Percentiles rank a stretch among this genome's conserved stretches.
These are phyloP conservation scores for Pythium oligandrum DNA, from an alignment of 352 stramenopile genomes.

Conservation along the genomic window DNA sequence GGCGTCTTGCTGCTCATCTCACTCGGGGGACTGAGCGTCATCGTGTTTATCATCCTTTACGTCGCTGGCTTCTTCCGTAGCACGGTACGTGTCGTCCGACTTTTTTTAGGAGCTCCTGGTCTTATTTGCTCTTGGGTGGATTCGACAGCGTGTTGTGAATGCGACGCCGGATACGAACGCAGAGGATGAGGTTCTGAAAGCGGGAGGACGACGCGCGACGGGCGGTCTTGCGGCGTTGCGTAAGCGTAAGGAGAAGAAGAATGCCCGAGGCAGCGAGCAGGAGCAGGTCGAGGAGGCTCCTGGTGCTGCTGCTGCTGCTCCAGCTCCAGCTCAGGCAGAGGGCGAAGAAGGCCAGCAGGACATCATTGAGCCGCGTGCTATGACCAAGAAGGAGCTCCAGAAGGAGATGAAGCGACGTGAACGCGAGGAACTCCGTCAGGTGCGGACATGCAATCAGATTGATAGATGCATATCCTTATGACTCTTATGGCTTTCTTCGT, in stretches of 20 bases:
- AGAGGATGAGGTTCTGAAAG: slow-evolving; percentile 26
- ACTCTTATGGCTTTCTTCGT: neutral
- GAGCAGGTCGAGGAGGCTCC: neutral
- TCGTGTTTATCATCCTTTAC: slow-evolving; percentile 54
- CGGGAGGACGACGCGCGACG: slow-evolving; percentile 28
- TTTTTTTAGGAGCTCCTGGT: too few species aligned
- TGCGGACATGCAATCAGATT: slow-evolving; percentile 12
- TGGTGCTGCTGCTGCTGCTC: slow-evolving; percentile 6
- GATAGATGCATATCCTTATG: neutral
- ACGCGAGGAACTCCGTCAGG: slow-evolving; percentile 63
- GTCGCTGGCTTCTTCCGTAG: slow-evolving; percentile 57
- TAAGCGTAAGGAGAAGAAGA: slow-evolving; percentile 64
- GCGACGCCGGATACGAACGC: slow-evolving; percentile 16
- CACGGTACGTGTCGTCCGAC: slow-evolving; percentile 16
- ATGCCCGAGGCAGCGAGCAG: slow-evolving; percentile 3
- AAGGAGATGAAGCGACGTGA: slow-evolving; percentile 78
- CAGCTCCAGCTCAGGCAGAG: slow-evolving; percentile 11
- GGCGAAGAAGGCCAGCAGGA: slow-evolving; percentile 14
- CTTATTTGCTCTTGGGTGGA: neutral
- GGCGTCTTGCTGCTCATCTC: slow-evolving; percentile 46
- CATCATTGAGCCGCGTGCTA: slow-evolving; percentile 39
- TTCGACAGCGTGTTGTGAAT: slow-evolving; percentile 27
- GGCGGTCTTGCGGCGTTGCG: slow-evolving; percentile 52
- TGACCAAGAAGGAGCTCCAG: slow-evolving; percentile 75
- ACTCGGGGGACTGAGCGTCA: slow-evolving; percentile 41